A percentile compares a stretch with the other conserved stretches of the same genome.
Evolutionary conservation across 305 asterid species (phyloP).

Genomic region (Solanum hybrid): DNA sequence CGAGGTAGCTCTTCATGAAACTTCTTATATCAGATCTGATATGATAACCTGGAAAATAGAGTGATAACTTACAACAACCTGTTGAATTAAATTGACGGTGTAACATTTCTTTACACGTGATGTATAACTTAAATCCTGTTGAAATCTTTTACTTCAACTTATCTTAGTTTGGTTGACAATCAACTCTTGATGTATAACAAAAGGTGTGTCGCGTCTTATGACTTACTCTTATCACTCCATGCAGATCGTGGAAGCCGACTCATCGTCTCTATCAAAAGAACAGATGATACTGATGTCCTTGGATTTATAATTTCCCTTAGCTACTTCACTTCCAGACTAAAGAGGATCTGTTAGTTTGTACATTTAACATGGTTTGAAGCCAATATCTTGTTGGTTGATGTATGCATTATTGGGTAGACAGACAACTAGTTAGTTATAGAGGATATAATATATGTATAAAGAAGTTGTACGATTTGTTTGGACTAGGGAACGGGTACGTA

Average conservation of each 20-base stretch:
- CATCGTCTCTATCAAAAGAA: constrained; percentile 35
- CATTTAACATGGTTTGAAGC: constrained; percentile 3
- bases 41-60: background rate
- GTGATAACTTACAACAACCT: background rate
- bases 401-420: constrained; percentile 2
- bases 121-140: background rate
- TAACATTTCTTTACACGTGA: background rate
- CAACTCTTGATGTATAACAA: background rate
- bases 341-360: background rate
- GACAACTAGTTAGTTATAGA: constrained; percentile 3
- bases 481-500: background rate
- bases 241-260: constrained; percentile 55
- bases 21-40: background rate
- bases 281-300: constrained; percentile 58
- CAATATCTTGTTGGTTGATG: constrained; percentile 20
- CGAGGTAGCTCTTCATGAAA: background rate
- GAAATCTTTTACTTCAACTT: background rate
- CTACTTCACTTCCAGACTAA: background rate
- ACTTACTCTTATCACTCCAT: constrained; percentile 2
- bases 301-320: constrained; percentile 28
- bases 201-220: background rate
- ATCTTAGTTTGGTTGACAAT: background rate
- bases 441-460: background rate
- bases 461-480: background rate
- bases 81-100: background rate